Conservation (phyloP, 2,329 filamentous ascomycete genomes). For the Plenodomus biglobosus region DNA sequence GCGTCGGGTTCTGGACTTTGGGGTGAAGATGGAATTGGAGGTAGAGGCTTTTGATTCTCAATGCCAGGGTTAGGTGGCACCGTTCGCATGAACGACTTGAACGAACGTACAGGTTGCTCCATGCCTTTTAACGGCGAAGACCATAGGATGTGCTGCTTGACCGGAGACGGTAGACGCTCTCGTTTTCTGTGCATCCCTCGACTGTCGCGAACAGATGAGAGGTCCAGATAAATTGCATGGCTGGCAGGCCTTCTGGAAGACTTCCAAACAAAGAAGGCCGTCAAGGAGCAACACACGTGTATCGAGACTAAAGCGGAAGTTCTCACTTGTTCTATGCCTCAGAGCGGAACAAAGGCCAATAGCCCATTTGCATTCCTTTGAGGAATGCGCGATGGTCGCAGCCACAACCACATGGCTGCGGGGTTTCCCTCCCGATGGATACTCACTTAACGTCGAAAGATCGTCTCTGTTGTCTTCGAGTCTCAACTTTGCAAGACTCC, state of each 20-base stretch:
- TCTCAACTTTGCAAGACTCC: too few species aligned
- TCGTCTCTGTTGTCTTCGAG: not conserved
- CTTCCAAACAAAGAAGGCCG: conserved; percentile 33
- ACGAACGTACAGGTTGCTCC: conserved; percentile 37
- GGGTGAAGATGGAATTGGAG: conserved; percentile 20
- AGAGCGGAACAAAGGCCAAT: conserved; percentile 30
- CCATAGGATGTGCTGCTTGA: conserved; percentile 24
- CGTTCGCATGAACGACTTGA: conserved; percentile 34
- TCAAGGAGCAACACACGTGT: conserved; percentile 23
- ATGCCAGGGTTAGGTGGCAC: conserved; percentile 20
- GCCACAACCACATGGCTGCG: not conserved
- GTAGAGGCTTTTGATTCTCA: conserved; percentile 29
- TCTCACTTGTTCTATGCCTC: conserved; percentile 5
- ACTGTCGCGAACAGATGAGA: conserved; percentile 19
- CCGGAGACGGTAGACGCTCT: conserved; percentile 25
- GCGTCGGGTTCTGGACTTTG: conserved; percentile 1
- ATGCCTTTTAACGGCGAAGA: conserved; percentile 35
- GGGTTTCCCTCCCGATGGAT: not conserved
- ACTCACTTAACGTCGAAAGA: not conserved
- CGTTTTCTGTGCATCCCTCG: conserved; percentile 28
- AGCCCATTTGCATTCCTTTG: conserved; percentile 1
- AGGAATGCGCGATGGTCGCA: conserved; percentile 4
- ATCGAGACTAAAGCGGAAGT: conserved; percentile 14
- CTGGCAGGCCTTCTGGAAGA: conserved; percentile 29
- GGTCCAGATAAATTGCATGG: conserved; percentile 7